These are phyloP conservation scores for Penicillium sp. DNA, from an alignment of 2,329 filamentous ascomycete genomes.

Conservation along the genomic window DNA sequence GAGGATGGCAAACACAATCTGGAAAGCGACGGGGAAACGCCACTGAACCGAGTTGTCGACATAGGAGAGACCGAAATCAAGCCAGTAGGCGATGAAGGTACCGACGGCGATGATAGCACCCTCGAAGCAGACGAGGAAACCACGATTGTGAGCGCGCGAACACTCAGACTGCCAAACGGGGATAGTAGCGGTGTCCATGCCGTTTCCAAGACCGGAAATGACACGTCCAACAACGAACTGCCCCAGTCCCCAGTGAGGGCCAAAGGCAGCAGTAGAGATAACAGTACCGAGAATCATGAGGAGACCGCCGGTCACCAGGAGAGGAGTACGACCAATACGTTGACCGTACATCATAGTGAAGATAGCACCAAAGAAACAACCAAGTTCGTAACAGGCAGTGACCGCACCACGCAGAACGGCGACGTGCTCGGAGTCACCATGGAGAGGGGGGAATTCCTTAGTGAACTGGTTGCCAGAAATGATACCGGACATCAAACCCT, in stretches of 20 bases:
- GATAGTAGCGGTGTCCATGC: slow-evolving; percentile 39
- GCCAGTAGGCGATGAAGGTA: slow-evolving; percentile 35
- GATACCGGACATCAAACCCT: slow-evolving; percentile 35
- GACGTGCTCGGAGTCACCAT: slow-evolving; percentile 16
- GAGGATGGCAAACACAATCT: slow-evolving; percentile 41
- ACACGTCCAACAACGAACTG: slow-evolving; percentile 42
- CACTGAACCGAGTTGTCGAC: slow-evolving; percentile 35
- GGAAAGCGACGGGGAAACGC: slow-evolving; percentile 48
- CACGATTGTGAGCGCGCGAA: slow-evolving; percentile 31
- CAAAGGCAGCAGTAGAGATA: slow-evolving; percentile 25
- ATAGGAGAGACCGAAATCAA: slow-evolving; percentile 34
- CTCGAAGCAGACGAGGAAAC: slow-evolving; percentile 34
- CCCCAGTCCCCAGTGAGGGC: slow-evolving; percentile 27
- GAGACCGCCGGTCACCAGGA: slow-evolving; percentile 53
- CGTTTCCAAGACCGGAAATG: slow-evolving; percentile 38
- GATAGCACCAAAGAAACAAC: slow-evolving; percentile 37
- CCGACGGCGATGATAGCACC: slow-evolving; percentile 33
- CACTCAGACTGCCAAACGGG: slow-evolving; percentile 41
- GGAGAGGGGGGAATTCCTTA: slow-evolving; percentile 21
- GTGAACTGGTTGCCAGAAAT: slow-evolving; percentile 27
- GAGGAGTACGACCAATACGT: slow-evolving; percentile 33
- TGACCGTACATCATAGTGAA: slow-evolving; percentile 30
- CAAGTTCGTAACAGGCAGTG: slow-evolving; percentile 53
- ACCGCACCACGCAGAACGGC: slow-evolving; percentile 52
- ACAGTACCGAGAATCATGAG: slow-evolving; percentile 41